Base-by-base conservation (phyloP, 768 basidiomycete species). In the Pisolithus orientalis region DNA sequence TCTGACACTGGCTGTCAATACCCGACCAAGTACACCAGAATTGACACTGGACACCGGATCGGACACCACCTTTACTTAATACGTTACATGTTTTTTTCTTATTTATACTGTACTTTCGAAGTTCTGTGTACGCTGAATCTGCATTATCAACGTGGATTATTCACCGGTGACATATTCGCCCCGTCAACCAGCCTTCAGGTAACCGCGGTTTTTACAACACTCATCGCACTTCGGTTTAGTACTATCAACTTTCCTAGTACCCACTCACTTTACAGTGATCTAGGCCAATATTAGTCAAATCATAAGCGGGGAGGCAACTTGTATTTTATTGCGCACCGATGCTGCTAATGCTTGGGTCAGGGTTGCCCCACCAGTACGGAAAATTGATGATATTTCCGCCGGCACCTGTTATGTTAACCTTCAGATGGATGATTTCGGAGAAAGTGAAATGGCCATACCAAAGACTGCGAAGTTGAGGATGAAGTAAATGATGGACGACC, bases 401-500 rank as follows among this genome's bases (percentile, higher is more conserved):
- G 11, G 76, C 77, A 16, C 72, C 71, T 57, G 21, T 51, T 2
- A 51, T 28, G 1, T 27, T 29, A 39, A 70, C 68, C 40, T 69
- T 69, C 10, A 54, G 31, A 24, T 70, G 68, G 49, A 70, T 66
- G 49, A 9, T 10, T 1, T 39, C 29, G 39, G 40, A 16, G 45
- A n/a, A 28, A 39, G 16, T 10, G 8, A 17, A 28, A n/a, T 27
- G 34, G 10, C 34, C 52, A 2, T 47, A 57, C 69, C 69, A 38
- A 68, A 67, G 14, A 65, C 59, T 5, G 60, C 59, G 52, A 74
- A 63, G 42, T 71, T 72, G 47, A 77, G 68, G 51, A 78, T 76
- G 65, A 78, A 78, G 13, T 77, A 61, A 49, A 78, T 75, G 52
- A 78, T 71, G 49, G 75, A 76, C 39, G 69, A 68, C 13, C 77